Evolutionary conservation across 371 early-diverging fungal genomes (phyloP), one percentile per base, ranked within the genome.

Genomic region (Thermomucor indicae-seudaticae): DNA sequence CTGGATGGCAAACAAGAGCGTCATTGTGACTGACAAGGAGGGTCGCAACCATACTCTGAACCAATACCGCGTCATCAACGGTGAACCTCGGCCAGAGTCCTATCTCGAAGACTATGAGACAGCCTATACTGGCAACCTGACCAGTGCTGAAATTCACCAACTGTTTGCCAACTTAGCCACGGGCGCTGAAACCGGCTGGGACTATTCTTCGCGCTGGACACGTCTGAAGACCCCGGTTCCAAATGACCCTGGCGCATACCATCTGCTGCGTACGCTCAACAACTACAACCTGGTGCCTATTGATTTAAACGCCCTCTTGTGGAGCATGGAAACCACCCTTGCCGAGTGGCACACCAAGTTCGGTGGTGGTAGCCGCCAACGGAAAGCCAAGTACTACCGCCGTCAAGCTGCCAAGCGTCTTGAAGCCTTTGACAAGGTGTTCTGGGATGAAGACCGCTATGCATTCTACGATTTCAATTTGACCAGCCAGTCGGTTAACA

Each of bases 141-240:
- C 65, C 29, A 41, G 48, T 0, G 53, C 45, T 0, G 51, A 56
- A 0, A 75, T 72, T 32, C 43, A 46, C 3, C 53, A 37, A 2
- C 49, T 88, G 10, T 92, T 83, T 57, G 67, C 78, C 1, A 83
- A 92, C 32, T 56, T 93, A 41, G 89, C 89, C 14, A 72, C 92
- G 0, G 91, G 82, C 19, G 91, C 97, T 3, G 95, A 96, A 65
- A 79, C 87, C 14, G 97, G 96, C 7, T 91, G 91, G 91, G 95
- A 95, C 66, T 95, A 85, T 57, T 81, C 86, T 16, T 74, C 83
- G 2, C 76, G 94, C 25, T 92, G 90, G 90, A 64, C 85, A 4
- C 60, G 53, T 7, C 35, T 60, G 30, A 62, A 75, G 8, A 25
- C 24, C 6, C 67, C 65, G 1, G 55, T 64, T 39, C 48, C 41